Conservation (phyloP, 345 rosid species). For the Microthlaspi erraticum region DNA sequence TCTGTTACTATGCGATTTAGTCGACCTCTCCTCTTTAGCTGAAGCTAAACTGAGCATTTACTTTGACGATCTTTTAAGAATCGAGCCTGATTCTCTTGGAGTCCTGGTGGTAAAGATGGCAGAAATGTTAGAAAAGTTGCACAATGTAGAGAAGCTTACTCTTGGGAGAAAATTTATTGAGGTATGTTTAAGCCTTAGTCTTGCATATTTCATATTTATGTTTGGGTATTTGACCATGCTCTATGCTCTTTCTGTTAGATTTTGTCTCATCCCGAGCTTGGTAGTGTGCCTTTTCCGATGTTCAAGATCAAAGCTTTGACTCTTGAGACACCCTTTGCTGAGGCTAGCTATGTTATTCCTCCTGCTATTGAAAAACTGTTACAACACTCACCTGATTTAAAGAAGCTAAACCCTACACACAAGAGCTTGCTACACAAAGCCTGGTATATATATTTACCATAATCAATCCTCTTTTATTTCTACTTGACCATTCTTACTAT, state of each 20-base stretch:
- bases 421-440: not conserved
- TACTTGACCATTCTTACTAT: too few species aligned
- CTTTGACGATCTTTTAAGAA: accelerated
- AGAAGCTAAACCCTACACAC: constrained; percentile 1
- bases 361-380: not conserved
- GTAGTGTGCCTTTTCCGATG: not conserved
- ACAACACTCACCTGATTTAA: constrained; percentile 16
- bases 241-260: constrained; percentile 1
- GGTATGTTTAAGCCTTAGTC: not conserved
- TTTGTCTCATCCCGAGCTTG: not conserved
- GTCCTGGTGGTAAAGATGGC: not conserved
- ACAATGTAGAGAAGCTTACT: constrained; percentile 18
- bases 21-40: constrained; percentile 13
- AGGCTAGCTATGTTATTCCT: not conserved
- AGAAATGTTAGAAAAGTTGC: not conserved
- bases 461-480: not conserved
- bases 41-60: constrained; percentile 3
- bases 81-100: not conserved
- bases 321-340: not conserved
- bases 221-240: not conserved
- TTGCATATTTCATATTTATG: not conserved
- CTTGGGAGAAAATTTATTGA: not conserved
- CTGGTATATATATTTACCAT: not conserved
- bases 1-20: not conserved
- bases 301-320: not conserved